phyloP scores from a whole-genome alignment of 1,139 yeast genomes.

The Blastobotrys buckinghamii region DNA sequence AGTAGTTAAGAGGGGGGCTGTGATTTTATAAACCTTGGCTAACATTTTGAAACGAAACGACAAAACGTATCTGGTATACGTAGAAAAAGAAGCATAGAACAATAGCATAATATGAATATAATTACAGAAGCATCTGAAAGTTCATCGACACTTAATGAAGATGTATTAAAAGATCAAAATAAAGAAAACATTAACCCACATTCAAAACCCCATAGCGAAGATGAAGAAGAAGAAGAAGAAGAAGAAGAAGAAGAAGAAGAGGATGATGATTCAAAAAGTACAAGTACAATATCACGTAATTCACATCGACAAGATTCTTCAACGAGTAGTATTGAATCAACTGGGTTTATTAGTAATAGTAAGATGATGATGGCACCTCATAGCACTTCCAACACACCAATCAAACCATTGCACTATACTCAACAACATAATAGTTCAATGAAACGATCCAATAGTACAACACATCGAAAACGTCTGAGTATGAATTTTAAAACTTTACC shows the following conservation, averaged over 20 bases:
- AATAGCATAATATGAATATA: background rate
- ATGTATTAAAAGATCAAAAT: background rate
- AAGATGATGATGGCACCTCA: too few species aligned
- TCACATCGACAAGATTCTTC: conserved; percentile 8
- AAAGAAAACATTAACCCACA: too few species aligned
- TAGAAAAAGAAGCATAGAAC: too few species aligned
- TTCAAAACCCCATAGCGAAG: too few species aligned
- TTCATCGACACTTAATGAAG: background rate
- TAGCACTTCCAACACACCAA: background rate
- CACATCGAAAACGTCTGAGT: conserved; percentile 20
- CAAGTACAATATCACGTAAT: background rate
- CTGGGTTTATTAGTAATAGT: background rate
- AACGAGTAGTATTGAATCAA: conserved; percentile 7
- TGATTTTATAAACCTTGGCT: too few species aligned
- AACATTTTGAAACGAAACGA: too few species aligned
- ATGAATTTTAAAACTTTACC: conserved; percentile 27
- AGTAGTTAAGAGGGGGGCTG: too few species aligned
- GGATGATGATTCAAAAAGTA: background rate
- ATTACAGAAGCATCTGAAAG: background rate
- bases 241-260: background rate
- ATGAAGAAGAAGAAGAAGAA: background rate
- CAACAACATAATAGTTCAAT: background rate
- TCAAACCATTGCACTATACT: background rate
- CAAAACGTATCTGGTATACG: too few species aligned
- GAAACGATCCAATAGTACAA: background rate